A percentile compares a stretch with the other conserved stretches of the same genome.
Evolutionary conservation across 202 grass and related monocot species (phyloP).

Genomic region (Cymbopogon flexuosus): DNA sequence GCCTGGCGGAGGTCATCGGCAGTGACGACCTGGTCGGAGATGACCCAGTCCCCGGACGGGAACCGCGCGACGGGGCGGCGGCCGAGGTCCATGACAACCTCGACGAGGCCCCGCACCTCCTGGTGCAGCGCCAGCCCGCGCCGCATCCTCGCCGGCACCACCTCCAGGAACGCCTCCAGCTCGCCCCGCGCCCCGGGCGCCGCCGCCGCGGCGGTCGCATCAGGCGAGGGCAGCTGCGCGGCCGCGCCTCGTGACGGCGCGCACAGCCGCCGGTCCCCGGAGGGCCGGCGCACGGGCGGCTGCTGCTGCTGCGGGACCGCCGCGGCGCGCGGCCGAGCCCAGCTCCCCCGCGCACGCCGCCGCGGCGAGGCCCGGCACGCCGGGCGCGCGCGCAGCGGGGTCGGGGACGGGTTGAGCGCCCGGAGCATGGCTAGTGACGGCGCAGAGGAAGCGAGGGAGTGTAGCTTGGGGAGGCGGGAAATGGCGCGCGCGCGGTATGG

Average conservation of each 20-base stretch:
- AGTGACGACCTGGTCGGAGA: constrained; percentile 61
- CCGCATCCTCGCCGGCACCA: constrained; percentile 77
- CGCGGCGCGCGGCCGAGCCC: constrained; percentile 32
- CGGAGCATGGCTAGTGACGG: constrained; percentile 44
- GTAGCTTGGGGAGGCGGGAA: background rate
- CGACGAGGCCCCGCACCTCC: constrained; percentile 74
- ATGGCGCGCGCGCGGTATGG: constrained; percentile 23
- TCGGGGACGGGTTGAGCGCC: constrained; percentile 48
- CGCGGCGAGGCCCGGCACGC: constrained; percentile 36
- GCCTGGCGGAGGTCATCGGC: constrained; percentile 74
- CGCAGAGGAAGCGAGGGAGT: too few relatives aligned
- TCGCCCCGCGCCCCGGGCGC: constrained; percentile 24
- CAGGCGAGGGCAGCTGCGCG: background rate
- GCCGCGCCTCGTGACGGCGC: constrained; percentile 34
- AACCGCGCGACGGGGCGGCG: constrained; percentile 74
- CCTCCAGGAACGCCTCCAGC: constrained; percentile 74
- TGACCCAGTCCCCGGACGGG: constrained; percentile 85
- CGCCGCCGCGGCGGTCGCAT: background rate
- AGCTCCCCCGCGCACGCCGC: constrained; percentile 7
- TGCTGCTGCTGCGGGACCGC: constrained; percentile 51
- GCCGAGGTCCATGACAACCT: constrained; percentile 95
- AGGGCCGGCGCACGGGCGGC: constrained; percentile 67
- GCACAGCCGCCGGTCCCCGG: constrained; percentile 30
- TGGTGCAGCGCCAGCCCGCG: constrained; percentile 58
- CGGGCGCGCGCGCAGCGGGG: constrained; percentile 50